These are phyloP conservation scores for Trichoderma sp. DNA, from an alignment of 2,329 filamentous ascomycete species.

Conservation along the genomic window DNA sequence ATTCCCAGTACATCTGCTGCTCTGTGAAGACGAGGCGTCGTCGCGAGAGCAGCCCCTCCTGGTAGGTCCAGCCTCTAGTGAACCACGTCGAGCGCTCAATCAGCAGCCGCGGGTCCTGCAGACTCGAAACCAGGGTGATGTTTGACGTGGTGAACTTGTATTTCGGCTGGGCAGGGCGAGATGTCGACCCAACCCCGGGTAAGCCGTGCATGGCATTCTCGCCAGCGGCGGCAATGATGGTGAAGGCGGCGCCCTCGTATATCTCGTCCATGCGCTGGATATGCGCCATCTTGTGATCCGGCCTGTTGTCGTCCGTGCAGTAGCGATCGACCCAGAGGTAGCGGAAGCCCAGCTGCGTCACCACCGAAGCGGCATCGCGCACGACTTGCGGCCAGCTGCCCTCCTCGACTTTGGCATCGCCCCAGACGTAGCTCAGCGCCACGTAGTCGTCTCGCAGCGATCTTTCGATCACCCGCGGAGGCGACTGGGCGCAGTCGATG, in stretches of 20 bases:
- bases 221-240: conserved; percentile 46
- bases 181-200: conserved; percentile 40
- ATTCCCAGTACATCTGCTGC: conserved; percentile 47
- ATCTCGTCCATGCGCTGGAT: conserved; percentile 45
- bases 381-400: conserved; percentile 39
- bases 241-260: conserved; percentile 41
- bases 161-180: conserved; percentile 37
- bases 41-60: conserved; percentile 43
- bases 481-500: conserved; percentile 41
- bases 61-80: conserved; percentile 45
- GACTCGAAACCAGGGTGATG: conserved; percentile 41
- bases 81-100: conserved; percentile 42
- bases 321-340: conserved; percentile 46
- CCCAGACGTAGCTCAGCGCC: conserved; percentile 44
- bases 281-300: conserved; percentile 37
- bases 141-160: conserved; percentile 40
- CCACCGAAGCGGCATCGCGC: conserved; percentile 39
- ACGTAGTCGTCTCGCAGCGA: conserved; percentile 39
- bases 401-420: conserved; percentile 32
- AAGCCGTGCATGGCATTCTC: conserved; percentile 41
- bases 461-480: conserved; percentile 37
- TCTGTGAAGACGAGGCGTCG: conserved; percentile 45
- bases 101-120: conserved; percentile 38
- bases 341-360: conserved; percentile 38
- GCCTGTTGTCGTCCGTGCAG: conserved; percentile 38